Evolutionary conservation across 176 grass and related monocot genomes (phyloP).

Genomic region (Musa beccarii): DNA sequence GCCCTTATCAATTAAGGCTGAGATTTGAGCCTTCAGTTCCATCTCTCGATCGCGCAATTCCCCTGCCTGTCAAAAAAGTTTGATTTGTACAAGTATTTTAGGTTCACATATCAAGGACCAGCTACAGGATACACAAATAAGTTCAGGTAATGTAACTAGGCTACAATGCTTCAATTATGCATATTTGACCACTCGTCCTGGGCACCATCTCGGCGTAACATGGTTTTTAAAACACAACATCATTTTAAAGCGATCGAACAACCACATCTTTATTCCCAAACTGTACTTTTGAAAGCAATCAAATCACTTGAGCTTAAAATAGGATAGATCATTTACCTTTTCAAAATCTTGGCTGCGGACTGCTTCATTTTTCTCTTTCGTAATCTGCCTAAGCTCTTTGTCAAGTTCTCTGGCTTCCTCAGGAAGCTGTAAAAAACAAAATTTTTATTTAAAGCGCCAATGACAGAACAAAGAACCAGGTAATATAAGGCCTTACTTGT

Average conservation of each 20-base stretch:
- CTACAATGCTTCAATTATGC: too few species aligned
- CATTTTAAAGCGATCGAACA: too few species aligned
- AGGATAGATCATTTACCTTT: constrained; percentile 44
- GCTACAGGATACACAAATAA: too few species aligned
- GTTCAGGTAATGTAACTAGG: neutral
- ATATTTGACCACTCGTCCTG: too few species aligned
- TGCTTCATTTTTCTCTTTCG: constrained; percentile 94
- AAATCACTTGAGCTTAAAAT: neutral
- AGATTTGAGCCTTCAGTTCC: constrained; percentile 81
- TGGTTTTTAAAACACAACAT: too few species aligned
- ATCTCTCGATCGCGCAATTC: constrained; percentile 71
- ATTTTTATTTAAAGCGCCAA: neutral
- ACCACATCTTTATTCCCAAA: too few species aligned
- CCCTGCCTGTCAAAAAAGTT: constrained; percentile 42
- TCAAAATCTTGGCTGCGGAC: constrained; percentile 98
- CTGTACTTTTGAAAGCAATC: too few species aligned
- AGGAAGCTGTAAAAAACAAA: constrained; percentile 51
- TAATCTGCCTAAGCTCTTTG: constrained; percentile 90
- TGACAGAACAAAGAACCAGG: neutral
- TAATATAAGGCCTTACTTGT: constrained; percentile 35
- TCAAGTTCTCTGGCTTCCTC: constrained; percentile 97
- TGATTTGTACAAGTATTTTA: neutral
- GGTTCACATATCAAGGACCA: neutral
- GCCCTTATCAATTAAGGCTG: constrained; percentile 71
- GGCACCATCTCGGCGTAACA: too few species aligned